Base-by-base conservation (phyloP, 192 early-diverging fungal genomes). In the Gamsiella multidivaricata region DNA sequence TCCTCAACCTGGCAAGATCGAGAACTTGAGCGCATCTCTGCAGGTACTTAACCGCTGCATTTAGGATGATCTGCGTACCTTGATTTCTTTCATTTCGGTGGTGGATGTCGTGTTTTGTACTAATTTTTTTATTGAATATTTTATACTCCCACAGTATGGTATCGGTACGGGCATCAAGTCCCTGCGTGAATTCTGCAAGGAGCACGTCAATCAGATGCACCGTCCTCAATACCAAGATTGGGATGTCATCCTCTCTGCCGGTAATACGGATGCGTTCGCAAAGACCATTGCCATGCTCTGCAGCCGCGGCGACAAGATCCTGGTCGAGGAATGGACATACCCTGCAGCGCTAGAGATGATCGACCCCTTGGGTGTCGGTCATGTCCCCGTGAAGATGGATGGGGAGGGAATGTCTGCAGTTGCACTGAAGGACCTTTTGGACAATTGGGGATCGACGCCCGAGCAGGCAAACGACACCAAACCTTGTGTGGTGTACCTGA, bases 301-400 rank as follows among this genome's bases (percentile, higher is more conserved):
- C 59, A 69, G 86, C 41, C 81, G 68, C 28, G 91, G 89, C 22
- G 89, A 92, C 60, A 75, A 69, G 64, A 60, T 90, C 61, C 64
- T 90, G 20, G 84, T 92, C 17, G 89, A 89, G 54, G 84, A 87
- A 59, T 88, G 87, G 87, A 87, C 88, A 41, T 92, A 92, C 41
- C 86, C 89, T 47, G 80, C 86, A 14, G 81, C 82, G 20, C 73
- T 92, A 9, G 86, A 86, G 34, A 84, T 82, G 3, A 65, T 90
- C 14, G 74, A 78, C 0, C 84, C 87, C 33, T 79, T 88, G 64
- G 86, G 83, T 39, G 59, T 91, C 11, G 42, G 49, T 10, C 62
- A 86, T 61, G 80, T 78, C 11, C 79, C 82, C 2, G 83, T 90
- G 4, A 20, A 41, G 23, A 88, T 89, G 85, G 91, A 92, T 65